Conservation (phyloP, 177 flowering plant species). For the Vitis hybrid region DNA sequence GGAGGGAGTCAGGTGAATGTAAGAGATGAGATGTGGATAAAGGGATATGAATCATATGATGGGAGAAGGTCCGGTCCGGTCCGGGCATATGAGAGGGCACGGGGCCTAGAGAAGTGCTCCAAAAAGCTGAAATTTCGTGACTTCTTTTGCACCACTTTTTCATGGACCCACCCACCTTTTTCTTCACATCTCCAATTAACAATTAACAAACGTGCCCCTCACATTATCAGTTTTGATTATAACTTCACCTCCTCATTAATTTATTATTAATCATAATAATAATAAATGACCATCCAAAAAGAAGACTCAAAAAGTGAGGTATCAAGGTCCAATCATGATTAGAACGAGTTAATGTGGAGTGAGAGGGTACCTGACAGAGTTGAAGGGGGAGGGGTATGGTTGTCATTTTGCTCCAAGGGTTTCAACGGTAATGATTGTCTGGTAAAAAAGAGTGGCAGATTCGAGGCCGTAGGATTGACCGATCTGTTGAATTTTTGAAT, state of each 20-base stretch:
- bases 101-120: constrained; percentile 23
- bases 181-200: constrained; percentile 2
- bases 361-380: no score
- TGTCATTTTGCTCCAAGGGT: neutral
- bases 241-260: constrained; percentile 5
- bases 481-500: constrained; percentile 8
- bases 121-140: constrained; percentile 28
- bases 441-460: constrained; percentile 13
- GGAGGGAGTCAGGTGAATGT: neutral
- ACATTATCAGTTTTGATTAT: constrained; percentile 1
- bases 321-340: no score
- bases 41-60: constrained; percentile 6
- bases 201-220: constrained; percentile 15
- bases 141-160: constrained; percentile 11
- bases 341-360: no score
- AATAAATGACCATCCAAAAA: neutral
- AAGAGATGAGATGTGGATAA: neutral
- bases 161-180: constrained; percentile 17
- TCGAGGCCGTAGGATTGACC: constrained; percentile 47
- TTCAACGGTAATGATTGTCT: constrained; percentile 8
- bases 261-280: neutral
- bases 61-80: constrained; percentile 3
- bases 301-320: no score
- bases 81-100: constrained; percentile 4
- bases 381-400: no score